Evolutionary conservation across 495 filamentous ascomycete genomes (phyloP), one percentile per base, ranked within the genome.

Genomic region (Symbiotaphrina buchneri): DNA sequence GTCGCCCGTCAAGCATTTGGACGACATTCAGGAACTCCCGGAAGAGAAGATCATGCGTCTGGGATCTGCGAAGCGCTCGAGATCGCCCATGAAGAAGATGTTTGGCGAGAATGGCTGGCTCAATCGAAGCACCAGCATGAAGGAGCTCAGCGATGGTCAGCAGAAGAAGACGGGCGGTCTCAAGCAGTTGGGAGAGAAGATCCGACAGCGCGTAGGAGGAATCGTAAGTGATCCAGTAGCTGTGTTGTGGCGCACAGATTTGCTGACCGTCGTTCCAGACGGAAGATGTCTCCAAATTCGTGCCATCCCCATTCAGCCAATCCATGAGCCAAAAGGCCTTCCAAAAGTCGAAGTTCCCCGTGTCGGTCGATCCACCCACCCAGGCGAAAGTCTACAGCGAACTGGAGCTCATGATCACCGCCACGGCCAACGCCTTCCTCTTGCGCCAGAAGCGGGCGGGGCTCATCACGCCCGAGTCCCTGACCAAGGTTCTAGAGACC

Each of bases 381-480:
- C 65, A 70, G 38, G 55, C 59, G 1, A 57, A 55, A 34, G 42
- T 69, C 3, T 68, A 64, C 39, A 56, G 55, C 17, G 55, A 65
- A 21, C 38, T 68, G 17, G 67, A 71, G 36, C 46, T 61, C 24
- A 62, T 66, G 55, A 51, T 70, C 26, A 53, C 52, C 37, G 45
- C 48, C 21, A 56, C 48, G 1, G 63, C 60, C 21, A 71, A 68
- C 35, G 36, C 42, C 0, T 71, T 66, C 39, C 49, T 61, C 14
- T 48, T 59, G 8, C 32, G 54, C 27, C 48, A 67, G 36, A 49
- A 58, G 39, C 44, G 49, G 26, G 43, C 56, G 28, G 56, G 58
- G 8, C 56, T 54, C 17, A 45, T 67, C 21, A 51, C 53, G 3
- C 35, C 44, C 3, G 55, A 59, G 14, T 59, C 63, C 6, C 49